Percentiles rank a stretch among this genome's conserved stretches.
These are phyloP conservation scores for Angomonas deanei DNA, from an alignment of 208 protist genomes.

Conservation along the genomic window DNA sequence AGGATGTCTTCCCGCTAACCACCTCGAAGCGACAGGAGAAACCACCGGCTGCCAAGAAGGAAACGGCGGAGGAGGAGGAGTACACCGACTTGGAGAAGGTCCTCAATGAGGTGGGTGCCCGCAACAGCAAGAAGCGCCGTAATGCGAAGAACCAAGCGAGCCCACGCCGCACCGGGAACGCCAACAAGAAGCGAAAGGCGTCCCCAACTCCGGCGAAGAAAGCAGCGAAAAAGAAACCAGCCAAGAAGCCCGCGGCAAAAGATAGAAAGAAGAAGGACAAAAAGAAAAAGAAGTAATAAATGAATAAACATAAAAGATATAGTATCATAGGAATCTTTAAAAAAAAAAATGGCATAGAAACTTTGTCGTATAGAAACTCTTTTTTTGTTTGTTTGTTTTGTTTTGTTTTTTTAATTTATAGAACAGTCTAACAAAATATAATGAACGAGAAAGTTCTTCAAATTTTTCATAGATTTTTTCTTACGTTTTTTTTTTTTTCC, in stretches of 20 bases:
- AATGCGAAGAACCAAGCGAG: neutral
- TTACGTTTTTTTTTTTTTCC: constrained; percentile 11
- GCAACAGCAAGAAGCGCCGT: neutral
- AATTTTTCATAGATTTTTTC: constrained; percentile 4
- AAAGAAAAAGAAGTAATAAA: neutral
- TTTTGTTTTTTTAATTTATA: neutral
- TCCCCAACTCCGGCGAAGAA: neutral
- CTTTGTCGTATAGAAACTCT: neutral
- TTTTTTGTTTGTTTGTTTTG: neutral
- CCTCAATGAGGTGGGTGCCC: constrained; percentile 12
- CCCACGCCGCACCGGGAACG: constrained; percentile 3
- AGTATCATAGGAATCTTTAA: neutral
- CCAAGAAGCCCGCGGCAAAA: neutral
- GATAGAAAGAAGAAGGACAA: neutral
- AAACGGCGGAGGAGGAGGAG: constrained; percentile 16
- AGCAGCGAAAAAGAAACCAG: neutral
- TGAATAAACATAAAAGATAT: neutral
- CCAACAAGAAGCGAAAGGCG: neutral
- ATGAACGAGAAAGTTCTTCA: constrained; percentile 6
- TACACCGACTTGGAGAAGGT: constrained; percentile 17
- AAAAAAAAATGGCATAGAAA: neutral
- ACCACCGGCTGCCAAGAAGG: neutral
- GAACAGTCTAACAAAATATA: no score
- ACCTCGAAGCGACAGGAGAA: neutral
- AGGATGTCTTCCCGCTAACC: neutral